Evolutionary conservation across 2,329 filamentous ascomycete genomes (phyloP), one percentile per base, ranked within the genome.

Genomic region (Alternaria sp.): DNA sequence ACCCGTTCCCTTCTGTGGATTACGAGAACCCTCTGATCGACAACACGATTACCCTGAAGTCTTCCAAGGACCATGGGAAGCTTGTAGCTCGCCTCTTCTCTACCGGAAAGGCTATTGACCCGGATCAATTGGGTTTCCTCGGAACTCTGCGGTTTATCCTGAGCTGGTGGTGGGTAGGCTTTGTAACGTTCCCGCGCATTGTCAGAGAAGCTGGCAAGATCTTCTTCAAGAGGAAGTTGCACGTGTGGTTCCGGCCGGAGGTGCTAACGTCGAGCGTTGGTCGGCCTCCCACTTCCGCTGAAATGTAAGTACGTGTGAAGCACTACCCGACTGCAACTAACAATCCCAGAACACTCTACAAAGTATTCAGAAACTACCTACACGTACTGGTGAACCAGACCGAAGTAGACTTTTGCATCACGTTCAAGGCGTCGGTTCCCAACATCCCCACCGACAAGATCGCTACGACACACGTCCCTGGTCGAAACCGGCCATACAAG

Each of bases 121-220:
- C 88, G 0, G 71, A 69, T 0, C 70, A 71, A 0, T 81, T 90
- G 75, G 80, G 76, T 1, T n/a, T 75, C 0, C 58, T 77, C 40
- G 78, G 83, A 6, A 87, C 83, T 59, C 19, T 80, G 0, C 68
- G 46, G 4, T 89, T 91, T 64, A 66, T 90, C 4, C 61, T 75
- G 3, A 72, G 75, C 2, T 92, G 90, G 89, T 89, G 86, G 83
- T 91, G 89, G 89, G 86, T 91, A 10, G 89, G 88, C 2, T 83
- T 92, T 26, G 80, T 86, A 23, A 91, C 89, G 0, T 88, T 90
- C 66, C 89, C 89, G 2, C 84, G 90, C 25, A 91, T 91, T 50
- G 74, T 89, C 19, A 85, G 84, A 58, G 85, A 93, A 77, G 90
- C 89, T 1, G 81, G 74, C 3, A 80, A 77, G 13, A 81, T 92